Conservation (phyloP, 106 monocot species). For the Acorus gramineus region DNA sequence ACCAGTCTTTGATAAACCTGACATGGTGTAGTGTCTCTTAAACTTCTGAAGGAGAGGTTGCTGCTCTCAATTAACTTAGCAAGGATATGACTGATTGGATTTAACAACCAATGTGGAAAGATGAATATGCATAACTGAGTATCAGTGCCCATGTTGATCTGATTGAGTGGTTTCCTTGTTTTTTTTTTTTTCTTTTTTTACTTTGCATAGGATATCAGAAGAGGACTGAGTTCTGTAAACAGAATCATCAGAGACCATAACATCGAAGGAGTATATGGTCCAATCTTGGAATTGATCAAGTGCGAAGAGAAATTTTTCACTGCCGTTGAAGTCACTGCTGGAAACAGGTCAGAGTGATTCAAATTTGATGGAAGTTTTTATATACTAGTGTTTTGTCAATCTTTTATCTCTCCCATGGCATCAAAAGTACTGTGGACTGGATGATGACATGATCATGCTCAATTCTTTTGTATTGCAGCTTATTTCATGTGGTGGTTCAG, state of each 20-base stretch:
- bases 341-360: constrained; percentile 60
- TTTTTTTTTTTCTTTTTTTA: constrained; percentile 1
- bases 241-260: constrained; percentile 70
- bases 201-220: constrained; percentile 61
- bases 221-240: constrained; percentile 76
- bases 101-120: too few relatives aligned
- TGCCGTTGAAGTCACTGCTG: constrained; percentile 99
- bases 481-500: constrained; percentile 97
- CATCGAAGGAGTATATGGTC: constrained; percentile 83
- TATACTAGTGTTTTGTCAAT: background rate
- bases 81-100: too few relatives aligned
- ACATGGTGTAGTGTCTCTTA: too few relatives aligned
- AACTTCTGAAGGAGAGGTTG: too few relatives aligned
- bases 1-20: too few relatives aligned
- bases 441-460: background rate
- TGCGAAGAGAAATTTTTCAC: constrained; percentile 95
- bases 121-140: too few relatives aligned
- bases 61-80: too few relatives aligned
- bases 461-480: constrained; percentile 35
- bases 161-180: background rate
- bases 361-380: background rate
- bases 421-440: too few relatives aligned
- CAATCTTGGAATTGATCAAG: constrained; percentile 80
- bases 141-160: background rate
- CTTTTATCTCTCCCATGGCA: background rate